These are phyloP conservation scores for Pleurotus pulmonarius DNA, from an alignment of 768 basidiomycete species.

Conservation along the genomic window DNA sequence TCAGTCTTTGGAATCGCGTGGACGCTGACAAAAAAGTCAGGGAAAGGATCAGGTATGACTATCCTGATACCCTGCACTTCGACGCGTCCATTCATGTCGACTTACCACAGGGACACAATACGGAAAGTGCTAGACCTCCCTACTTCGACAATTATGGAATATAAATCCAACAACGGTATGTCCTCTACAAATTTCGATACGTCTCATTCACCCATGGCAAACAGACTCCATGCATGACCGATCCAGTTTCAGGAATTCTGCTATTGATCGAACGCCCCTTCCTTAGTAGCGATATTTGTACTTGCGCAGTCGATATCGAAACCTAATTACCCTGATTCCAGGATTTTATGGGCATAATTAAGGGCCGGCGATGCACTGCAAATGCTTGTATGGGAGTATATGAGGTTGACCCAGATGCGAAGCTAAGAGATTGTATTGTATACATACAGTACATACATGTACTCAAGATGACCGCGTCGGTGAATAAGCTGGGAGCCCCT, in stretches of 20 bases:
- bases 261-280: conserved; percentile 41
- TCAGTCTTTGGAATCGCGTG: conserved; percentile 88
- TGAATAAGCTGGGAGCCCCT: too few relatives aligned
- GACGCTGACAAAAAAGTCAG: conserved; percentile 73
- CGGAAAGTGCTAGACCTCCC: conserved; percentile 74
- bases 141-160: conserved; percentile 81
- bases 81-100: background rate
- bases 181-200: background rate
- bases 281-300: conserved; percentile 8
- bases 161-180: conserved; percentile 89
- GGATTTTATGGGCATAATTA: too few relatives aligned
- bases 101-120: conserved; percentile 65
- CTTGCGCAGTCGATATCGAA: too few relatives aligned
- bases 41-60: conserved; percentile 76
- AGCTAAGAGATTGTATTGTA: too few relatives aligned
- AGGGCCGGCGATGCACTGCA: too few relatives aligned
- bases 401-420: too few relatives aligned
- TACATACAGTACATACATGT: too few relatives aligned
- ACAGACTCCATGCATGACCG: conserved; percentile 87
- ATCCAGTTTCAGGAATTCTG: conserved; percentile 76
- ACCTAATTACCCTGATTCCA: too few relatives aligned
- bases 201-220: conserved; percentile 8
- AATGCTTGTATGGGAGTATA: too few relatives aligned
- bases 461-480: too few relatives aligned
- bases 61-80: background rate